Evolutionary conservation across 805 yeast species (phyloP).

Genomic region (Geotrichum ghanense): DNA sequence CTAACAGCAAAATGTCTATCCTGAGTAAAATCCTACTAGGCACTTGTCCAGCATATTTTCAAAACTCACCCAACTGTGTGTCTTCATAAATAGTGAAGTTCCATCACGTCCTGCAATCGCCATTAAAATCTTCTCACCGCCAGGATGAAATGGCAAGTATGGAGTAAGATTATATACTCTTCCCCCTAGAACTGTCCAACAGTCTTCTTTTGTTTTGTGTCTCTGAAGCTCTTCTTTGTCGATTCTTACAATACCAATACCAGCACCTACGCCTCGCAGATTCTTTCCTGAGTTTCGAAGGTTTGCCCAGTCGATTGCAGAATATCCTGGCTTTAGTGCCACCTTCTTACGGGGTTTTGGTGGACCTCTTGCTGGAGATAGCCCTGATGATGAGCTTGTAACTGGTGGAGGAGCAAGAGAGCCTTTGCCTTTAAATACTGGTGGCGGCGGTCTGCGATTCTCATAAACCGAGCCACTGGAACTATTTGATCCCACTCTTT

Average conservation of each 20-base stretch:
- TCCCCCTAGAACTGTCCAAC: constrained; percentile 76
- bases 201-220: constrained; percentile 55
- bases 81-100: constrained; percentile 56
- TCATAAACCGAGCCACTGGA: background rate
- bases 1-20: constrained; percentile 5
- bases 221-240: constrained; percentile 44
- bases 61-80: constrained; percentile 68
- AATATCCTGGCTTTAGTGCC: constrained; percentile 61
- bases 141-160: constrained; percentile 83
- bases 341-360: constrained; percentile 34
- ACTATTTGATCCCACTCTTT: background rate
- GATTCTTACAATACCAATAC: constrained; percentile 19
- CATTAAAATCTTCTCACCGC: constrained; percentile 72
- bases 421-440: background rate
- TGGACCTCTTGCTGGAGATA: constrained; percentile 3
- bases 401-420: background rate
- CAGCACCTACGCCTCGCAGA: constrained; percentile 34
- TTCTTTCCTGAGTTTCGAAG: constrained; percentile 37
- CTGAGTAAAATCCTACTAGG: constrained; percentile 45
- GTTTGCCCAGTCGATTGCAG: constrained; percentile 80
- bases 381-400: background rate
- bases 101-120: constrained; percentile 79
- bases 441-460: background rate
- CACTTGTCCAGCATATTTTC: constrained; percentile 75
- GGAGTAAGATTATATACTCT: constrained; percentile 81